phyloP scores from a whole-genome alignment of 495 filamentous ascomycete species.

The Cercophora newfieldiana region DNA sequence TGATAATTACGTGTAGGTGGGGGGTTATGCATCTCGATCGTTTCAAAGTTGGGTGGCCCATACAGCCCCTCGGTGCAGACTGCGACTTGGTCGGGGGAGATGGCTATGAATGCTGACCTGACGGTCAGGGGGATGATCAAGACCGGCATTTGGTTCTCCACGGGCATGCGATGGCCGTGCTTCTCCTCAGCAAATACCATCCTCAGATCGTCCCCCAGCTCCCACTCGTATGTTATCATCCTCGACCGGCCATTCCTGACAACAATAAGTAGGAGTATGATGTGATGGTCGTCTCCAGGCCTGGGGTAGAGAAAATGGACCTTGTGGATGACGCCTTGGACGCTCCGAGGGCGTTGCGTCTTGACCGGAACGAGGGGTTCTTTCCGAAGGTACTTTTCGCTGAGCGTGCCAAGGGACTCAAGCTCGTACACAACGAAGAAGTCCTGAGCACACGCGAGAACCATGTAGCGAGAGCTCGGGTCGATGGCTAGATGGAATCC shows the following conservation, averaged over 20 bases:
- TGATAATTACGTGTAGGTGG: slow-evolving; percentile 40
- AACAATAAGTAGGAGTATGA: slow-evolving; percentile 75
- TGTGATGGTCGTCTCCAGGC: slow-evolving; percentile 60
- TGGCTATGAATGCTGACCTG: slow-evolving; percentile 62
- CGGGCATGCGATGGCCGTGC: slow-evolving; percentile 52
- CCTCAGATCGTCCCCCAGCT: slow-evolving; percentile 42
- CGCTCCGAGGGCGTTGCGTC: slow-evolving; percentile 54
- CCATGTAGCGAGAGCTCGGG: slow-evolving; percentile 58
- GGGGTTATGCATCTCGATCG: slow-evolving; percentile 32
- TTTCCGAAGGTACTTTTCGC: slow-evolving; percentile 36
- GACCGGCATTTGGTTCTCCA: slow-evolving; percentile 61
- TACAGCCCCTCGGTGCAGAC: slow-evolving; percentile 59
- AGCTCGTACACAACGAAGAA: slow-evolving; percentile 61
- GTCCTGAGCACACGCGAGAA: slow-evolving; percentile 43
- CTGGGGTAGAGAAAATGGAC: slow-evolving; percentile 84
- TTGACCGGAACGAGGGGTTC: slow-evolving; percentile 44
- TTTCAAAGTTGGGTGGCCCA: slow-evolving; percentile 47
- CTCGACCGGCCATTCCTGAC: slow-evolving; percentile 59
- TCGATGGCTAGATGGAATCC: slow-evolving; percentile 84
- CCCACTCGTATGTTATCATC: slow-evolving; percentile 77
- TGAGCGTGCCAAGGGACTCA: slow-evolving; percentile 50
- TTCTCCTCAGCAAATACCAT: slow-evolving; percentile 42
- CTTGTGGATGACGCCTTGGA: slow-evolving; percentile 75
- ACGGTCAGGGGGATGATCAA: slow-evolving; percentile 69
- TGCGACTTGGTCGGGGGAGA: slow-evolving; percentile 58